Conservation (phyloP, 345 rosid genomes). For the Iberis pinnata region DNA sequence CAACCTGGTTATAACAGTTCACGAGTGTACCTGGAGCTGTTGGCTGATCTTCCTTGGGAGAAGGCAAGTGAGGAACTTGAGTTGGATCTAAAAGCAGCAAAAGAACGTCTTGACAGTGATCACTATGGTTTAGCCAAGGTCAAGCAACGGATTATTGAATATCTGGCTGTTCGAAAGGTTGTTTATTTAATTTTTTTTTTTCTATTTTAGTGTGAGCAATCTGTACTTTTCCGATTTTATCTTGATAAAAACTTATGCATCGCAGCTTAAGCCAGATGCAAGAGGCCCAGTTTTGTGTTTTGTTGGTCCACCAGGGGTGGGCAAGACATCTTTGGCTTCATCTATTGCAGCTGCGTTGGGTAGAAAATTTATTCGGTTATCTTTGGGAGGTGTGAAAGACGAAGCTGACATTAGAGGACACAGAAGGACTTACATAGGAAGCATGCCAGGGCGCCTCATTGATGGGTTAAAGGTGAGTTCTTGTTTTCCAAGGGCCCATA, state of each 20-base stretch:
- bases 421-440: conserved; percentile 94
- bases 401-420: conserved; percentile 99
- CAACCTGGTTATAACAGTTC: conserved; percentile 99
- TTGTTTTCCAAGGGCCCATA: not conserved
- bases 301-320: conserved; percentile 99
- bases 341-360: conserved; percentile 94
- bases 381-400: conserved; percentile 98
- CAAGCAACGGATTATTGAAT: conserved; percentile 95
- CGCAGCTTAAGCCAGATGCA: conserved; percentile 97
- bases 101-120: conserved; percentile 89
- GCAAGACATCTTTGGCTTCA: conserved; percentile 96
- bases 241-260: conserved; percentile 20
- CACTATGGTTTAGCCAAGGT: conserved; percentile 86
- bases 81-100: conserved; percentile 78
- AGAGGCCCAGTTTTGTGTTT: conserved; percentile 95
- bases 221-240: conserved; percentile 18
- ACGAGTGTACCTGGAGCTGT: conserved; percentile 87
- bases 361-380: conserved; percentile 84
- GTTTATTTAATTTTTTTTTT: conserved; percentile 22
- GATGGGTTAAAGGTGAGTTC: conserved; percentile 79
- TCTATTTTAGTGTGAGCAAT: not conserved
- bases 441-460: conserved; percentile 99
- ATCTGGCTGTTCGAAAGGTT: conserved; percentile 99
- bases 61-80: conserved; percentile 80
- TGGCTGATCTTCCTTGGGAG: conserved; percentile 98